Evolutionary conservation across 768 basidiomycete species (phyloP), one percentile per base, ranked within the genome.

Genomic region (Leccinellum rugosiceps): DNA sequence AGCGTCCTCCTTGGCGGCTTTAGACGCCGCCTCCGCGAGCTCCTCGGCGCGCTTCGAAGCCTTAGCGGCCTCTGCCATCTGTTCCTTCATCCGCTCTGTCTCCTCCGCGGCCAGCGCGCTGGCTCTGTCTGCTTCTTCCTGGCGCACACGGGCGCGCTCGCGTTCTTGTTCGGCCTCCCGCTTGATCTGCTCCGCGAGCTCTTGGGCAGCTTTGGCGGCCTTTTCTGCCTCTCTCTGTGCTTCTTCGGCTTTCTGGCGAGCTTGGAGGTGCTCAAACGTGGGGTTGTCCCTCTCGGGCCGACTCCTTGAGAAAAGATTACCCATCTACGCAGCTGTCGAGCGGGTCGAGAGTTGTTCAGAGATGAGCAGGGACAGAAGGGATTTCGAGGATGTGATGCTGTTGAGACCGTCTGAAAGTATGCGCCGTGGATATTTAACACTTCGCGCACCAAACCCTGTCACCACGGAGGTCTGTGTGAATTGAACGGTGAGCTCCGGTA

Each of bases 1-100:
- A 4, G 52, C 65, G 3, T 68, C 66, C n/a, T 64, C 67, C 46
- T 49, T 66, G 13, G 58, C 43, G 3, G 59, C 53, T 7, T 43
- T 56, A 6, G 52, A 8, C 1, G 67, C 60, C 14, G 50, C 44
- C n/a, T 45, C 38, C 0, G 65, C 65, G 7, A 59, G 60, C 21
- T 60, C 51, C 54, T 62, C 56, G 0, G 63, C 59, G 2, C 50
- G 55, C 28, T 3, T 41, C 4, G 44, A 46, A 17, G 49, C 48
- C 3, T 9, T 31, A 0, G 52, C 56, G 0, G 57, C 56, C 21
- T 62, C 65, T 2, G 34, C 53, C 58, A 69, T 64, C 44, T 57
- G 58, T 21, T 1, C 15, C 56, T 6, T 58, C 64, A 67, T 55
- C 28, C 21, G 49, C 23, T 47, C 45, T 0, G 19, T 46, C 44